Base-by-base conservation (phyloP, 2,329 filamentous ascomycete species). In the Penicillium verrucosum region DNA sequence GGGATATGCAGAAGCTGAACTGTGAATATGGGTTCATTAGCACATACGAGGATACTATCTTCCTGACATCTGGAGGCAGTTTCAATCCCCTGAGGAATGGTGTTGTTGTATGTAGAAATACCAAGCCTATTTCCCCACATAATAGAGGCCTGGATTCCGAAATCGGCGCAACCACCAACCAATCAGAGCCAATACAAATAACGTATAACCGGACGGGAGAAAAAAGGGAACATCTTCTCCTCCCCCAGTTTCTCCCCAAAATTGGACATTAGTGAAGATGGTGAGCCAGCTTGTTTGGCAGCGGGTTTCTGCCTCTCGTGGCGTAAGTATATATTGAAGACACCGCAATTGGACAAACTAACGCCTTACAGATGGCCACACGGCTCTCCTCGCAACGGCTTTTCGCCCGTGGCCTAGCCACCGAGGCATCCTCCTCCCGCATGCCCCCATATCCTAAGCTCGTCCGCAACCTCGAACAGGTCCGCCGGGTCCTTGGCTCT, bases 371-470 rank as follows among this genome's bases (percentile, higher is more conserved):
- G 71, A 57, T 73, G 63, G 66, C 69, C 51, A 68, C 70, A 64
- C 71, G 70, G 58, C 68, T 73, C 57, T 67, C 69, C 55, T 66
- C 70, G 52, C 67, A 70, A 66, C 62, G 64, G 58, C 52, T 68
- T 23, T 49, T 67, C 41, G 57, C 57, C 60, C 72, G 73, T 61
- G 68, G 70, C 61, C 63, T 75, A 52, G 73, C 73, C 60, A 75
- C 73, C 44, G 72, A 73, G 59, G 69, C 72, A 51, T 63, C 71
- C 43, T 76, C 78, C 53, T 80, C 82, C 29, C 84, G 86, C 62
- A 86, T 84, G 63, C 89, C 91, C 45, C 90, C 90, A 29, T 97
- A 97, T 77, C 82, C 88, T 66, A 92, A 88, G 75, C 88, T 96
- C 50, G 82, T 92, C 71, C 83, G 82, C 69, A 89, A 88, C 66